Conservation (phyloP, 2,329 filamentous ascomycete genomes). For the Epichloe scottii region DNA sequence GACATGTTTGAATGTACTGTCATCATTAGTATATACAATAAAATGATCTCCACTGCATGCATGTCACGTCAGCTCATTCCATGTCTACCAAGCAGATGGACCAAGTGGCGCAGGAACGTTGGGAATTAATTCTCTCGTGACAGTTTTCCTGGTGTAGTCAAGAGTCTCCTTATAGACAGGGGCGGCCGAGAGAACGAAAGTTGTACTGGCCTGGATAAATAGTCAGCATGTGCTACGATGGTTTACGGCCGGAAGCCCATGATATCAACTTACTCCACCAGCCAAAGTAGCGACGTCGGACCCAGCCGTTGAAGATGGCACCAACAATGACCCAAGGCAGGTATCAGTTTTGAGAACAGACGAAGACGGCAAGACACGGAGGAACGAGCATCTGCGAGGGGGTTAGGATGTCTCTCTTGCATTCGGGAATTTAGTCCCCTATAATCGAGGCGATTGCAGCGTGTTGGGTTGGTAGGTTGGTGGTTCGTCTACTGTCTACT, state of each 20-base stretch:
- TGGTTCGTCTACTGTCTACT: no score
- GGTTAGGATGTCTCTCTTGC: no score
- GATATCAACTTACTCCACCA: slow-evolving; percentile 37
- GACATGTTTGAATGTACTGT: no score
- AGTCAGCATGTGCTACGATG: not conserved
- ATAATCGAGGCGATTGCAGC: no score
- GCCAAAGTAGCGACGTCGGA: slow-evolving; percentile 33
- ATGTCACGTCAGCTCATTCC: no score
- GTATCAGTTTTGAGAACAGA: slow-evolving; percentile 18
- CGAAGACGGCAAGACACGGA: no score
- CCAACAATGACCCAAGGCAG: slow-evolving; percentile 42
- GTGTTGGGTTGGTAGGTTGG: no score
- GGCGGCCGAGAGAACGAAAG: slow-evolving; percentile 42
- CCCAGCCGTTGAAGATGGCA: slow-evolving; percentile 39
- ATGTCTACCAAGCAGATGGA: slow-evolving; percentile 12
- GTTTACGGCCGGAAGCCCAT: no score
- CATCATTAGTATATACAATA: no score
- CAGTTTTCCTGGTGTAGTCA: slow-evolving; percentile 13
- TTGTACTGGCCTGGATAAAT: slow-evolving; percentile 30
- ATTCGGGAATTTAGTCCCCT: no score
- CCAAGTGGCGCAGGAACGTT: slow-evolving; percentile 17
- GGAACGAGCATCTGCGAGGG: no score
- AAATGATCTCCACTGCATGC: no score
- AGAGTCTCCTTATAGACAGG: slow-evolving; percentile 27
- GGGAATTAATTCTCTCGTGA: slow-evolving; percentile 13